Base-by-base conservation (phyloP, 2,329 filamentous ascomycete species). In the Apiospora kogelbergensis region DNA sequence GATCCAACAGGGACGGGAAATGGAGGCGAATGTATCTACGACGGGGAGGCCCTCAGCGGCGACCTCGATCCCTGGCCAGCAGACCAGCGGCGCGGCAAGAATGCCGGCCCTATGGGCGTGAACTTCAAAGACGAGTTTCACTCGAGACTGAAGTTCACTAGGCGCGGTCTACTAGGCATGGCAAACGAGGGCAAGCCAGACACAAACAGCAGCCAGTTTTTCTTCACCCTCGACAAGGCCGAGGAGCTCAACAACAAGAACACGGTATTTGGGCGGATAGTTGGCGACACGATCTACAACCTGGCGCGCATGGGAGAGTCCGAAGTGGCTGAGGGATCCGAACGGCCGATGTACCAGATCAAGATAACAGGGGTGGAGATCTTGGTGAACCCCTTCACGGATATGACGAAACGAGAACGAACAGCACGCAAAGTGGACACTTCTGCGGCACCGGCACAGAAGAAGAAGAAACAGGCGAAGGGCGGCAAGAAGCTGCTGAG, bases 191-290 rank as follows among this genome's bases (percentile, higher is more conserved):
- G 94, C 63, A 83, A 82, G 66, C 87, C 88, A 40, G 86, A 95
- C 76, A 93, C 93, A 68, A 98, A 98, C 82, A 93, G 94, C 42
- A 97, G 94, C 79, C 96, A 99, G 80, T 98, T 98, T 85, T 99
- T 99, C 83, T 91, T 99, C 71, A 98, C 96, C 0, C 82, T 99
- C 67, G 94, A 90, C 72, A 94, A 91, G 77, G 86, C 95, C 30
- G 90, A 94, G 33, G 94, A 98, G 83, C 80, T 99, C 76, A 93
- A 92, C 74, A 92, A 91, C 66, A 93, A 93, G 81, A 98, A 98
- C 80, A 98, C 96, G 0, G 83, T 98, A 79, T 98, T 99, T 83
- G 96, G 96, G 22, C 87, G 96, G 68, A 88, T 99, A 60, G 94
- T 93, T 44, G 96, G 95, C 37, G 94, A 98, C 73, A 98, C 95